phyloP scores from a whole-genome alignment of 805 yeast species.

The Blastobotrys muscicola region DNA sequence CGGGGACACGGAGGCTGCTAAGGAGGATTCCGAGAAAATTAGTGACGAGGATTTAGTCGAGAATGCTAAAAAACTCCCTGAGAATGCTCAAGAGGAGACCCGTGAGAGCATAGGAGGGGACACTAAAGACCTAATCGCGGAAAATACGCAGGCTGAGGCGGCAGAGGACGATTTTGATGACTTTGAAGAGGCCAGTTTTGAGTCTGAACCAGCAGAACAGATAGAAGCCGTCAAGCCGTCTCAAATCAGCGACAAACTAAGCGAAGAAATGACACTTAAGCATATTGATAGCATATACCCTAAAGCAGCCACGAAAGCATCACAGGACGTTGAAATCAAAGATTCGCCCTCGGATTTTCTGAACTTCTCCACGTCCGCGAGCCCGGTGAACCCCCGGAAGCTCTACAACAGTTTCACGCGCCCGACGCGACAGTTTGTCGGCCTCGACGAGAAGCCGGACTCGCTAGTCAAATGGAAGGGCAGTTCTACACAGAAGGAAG shows the following conservation, averaged over 20 bases:
- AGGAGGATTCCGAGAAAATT: neutral
- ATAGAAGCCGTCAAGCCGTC: neutral
- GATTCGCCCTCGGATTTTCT: neutral
- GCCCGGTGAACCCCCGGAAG: conserved; percentile 9
- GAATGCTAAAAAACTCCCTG: neutral
- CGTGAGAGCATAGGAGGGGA: neutral
- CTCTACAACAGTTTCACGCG: conserved; percentile 14
- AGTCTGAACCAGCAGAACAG: neutral
- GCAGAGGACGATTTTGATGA: conserved; percentile 17
- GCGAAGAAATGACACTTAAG: neutral
- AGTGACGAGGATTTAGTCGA: neutral
- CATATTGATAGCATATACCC: neutral
- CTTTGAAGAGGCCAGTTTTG: conserved; percentile 6
- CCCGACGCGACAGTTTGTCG: conserved; percentile 20
- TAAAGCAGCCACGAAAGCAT: too few species aligned
- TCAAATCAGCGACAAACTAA: neutral
- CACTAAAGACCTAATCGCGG: neutral
- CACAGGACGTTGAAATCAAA: neutral
- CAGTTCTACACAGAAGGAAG: conserved; percentile 8
- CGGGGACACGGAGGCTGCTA: neutral
- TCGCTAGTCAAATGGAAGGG: conserved; percentile 10
- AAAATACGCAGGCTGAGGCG: conserved; percentile 5
- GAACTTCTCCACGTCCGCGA: too few species aligned
- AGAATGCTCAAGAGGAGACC: too few species aligned
- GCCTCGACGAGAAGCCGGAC: conserved; percentile 12